phyloP scores from a whole-genome alignment of 768 basidiomycete species.

The Phaeotremella skinneri region DNA sequence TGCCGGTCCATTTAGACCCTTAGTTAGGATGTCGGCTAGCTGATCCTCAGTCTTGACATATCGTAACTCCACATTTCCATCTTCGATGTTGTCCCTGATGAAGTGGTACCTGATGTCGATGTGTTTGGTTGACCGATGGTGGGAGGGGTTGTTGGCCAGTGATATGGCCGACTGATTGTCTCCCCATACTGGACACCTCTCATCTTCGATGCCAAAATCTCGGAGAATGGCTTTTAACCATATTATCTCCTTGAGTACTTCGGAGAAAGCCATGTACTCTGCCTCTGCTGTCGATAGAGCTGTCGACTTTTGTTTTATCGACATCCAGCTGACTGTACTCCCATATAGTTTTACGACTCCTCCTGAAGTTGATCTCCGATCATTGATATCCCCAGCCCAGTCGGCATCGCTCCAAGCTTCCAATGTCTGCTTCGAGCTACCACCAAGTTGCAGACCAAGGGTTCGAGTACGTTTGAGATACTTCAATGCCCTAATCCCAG shows the following conservation, averaged over 20 bases:
- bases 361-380: conserved; percentile 50
- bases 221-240: conserved; percentile 10
- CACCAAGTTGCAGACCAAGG: conserved; percentile 11
- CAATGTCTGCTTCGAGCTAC: conserved; percentile 45
- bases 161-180: conserved; percentile 54
- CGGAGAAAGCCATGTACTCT: conserved; percentile 27
- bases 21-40: conserved; percentile 55
- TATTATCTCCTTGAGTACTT: conserved; percentile 11
- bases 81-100: conserved; percentile 49
- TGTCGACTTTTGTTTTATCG: conserved; percentile 52
- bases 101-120: conserved; percentile 55
- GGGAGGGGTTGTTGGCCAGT: conserved; percentile 49
- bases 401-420: conserved; percentile 45
- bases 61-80: conserved; percentile 31
- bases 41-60: conserved; percentile 52
- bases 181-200: conserved; percentile 14
- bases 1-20: conserved; percentile 29
- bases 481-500: conserved; percentile 9
- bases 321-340: conserved; percentile 54
- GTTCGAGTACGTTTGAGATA: conserved; percentile 15
- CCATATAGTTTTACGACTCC: conserved; percentile 49
- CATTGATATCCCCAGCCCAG: conserved; percentile 42
- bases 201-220: conserved; percentile 15
- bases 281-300: conserved; percentile 29
- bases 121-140: conserved; percentile 54